Evolutionary conservation across 2,329 filamentous ascomycete species (phyloP), one percentile per base, ranked within the genome.

Genomic region (Fusarium sp.): DNA sequence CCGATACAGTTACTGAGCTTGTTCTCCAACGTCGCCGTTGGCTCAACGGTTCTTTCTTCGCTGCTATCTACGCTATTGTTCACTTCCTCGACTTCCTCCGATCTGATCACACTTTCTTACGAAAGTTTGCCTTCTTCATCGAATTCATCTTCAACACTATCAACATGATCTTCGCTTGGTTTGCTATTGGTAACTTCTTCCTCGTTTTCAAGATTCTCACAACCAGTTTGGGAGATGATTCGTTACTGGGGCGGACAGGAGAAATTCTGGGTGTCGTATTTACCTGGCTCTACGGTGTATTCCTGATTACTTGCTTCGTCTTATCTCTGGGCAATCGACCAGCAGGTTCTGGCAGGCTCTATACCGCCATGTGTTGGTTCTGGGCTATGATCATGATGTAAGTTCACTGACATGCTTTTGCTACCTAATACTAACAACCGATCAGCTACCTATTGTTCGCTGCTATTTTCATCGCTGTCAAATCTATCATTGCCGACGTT

Each of bases 121-220:
- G 96, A 76, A 98, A 98, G 82, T 84, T 95, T 67, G 94, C 93
- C 87, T 93, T 99, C 82, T 89, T 97, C 77, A 83, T 98, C 74
- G 96, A 99, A 80, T 98, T 98, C 81, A 85, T 92, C 74, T 99
- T 98, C 84, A 95, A 98, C 82, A 96, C 94, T 3, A 88, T 95
- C 82, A 97, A 94, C 86, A 98, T 98, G 94, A 88, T 99, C 79
- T 99, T 98, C 81, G 95, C 96, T 59, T 99, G 96, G 96, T 98
- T 99, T 80, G 94, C 93, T 77, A 96, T 98, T 79, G 93, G 96
- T 79, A 99, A 99, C 84, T 99, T 99, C 88, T 99, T 98, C 88
- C 85, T 99, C 79, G 95, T 99, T 76, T 99, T 99, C 86, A 95
- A 95, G 82, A 98, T 99, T 80, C 86, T 99, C 73, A 98, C 95